Percentiles rank a stretch among this genome's conserved stretches.
These are phyloP conservation scores for Penicillium crustosum DNA, from an alignment of 2,329 filamentous ascomycete genomes.

Conservation along the genomic window DNA sequence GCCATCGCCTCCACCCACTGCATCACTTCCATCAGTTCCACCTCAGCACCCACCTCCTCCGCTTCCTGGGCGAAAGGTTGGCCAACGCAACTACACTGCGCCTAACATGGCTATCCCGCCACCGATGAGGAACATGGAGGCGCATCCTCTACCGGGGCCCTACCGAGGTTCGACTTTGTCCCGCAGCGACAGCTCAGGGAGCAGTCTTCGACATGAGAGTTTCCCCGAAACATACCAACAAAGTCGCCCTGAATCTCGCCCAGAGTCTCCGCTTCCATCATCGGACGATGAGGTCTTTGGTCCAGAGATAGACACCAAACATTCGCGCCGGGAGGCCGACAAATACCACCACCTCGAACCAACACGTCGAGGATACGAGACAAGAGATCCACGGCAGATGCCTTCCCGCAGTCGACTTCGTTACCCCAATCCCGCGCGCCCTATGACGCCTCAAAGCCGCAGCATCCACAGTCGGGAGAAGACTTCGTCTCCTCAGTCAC, in stretches of 20 bases:
- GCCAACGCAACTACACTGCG: constrained; percentile 22
- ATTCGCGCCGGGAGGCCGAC: constrained; percentile 14
- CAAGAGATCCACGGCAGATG: constrained; percentile 9
- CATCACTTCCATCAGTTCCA: constrained; percentile 26
- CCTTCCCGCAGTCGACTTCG: constrained; percentile 10
- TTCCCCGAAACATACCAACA: constrained; percentile 17
- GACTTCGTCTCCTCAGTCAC: constrained; percentile 25
- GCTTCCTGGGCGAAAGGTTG: constrained; percentile 4
- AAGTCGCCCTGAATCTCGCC: constrained; percentile 30
- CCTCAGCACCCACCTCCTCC: constrained; percentile 23
- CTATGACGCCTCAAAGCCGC: constrained; percentile 28
- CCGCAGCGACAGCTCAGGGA: constrained; percentile 28
- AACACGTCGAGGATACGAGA: constrained; percentile 14
- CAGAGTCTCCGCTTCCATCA: constrained; percentile 40
- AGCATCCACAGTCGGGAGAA: constrained; percentile 23
- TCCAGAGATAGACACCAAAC: constrained; percentile 10
- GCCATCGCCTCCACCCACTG: constrained; percentile 29
- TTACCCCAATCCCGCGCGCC: constrained; percentile 12
- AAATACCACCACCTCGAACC: constrained; percentile 14
- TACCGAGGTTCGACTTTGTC: constrained; percentile 19
- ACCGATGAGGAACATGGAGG: constrained; percentile 13
- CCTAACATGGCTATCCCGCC: constrained; percentile 3
- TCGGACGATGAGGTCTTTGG: constrained; percentile 42
- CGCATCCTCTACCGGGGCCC: constrained; percentile 7
- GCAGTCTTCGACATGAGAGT: constrained; percentile 25